Base-by-base conservation (phyloP, 2,329 filamentous ascomycete species). In the Cytospora leucostoma region DNA sequence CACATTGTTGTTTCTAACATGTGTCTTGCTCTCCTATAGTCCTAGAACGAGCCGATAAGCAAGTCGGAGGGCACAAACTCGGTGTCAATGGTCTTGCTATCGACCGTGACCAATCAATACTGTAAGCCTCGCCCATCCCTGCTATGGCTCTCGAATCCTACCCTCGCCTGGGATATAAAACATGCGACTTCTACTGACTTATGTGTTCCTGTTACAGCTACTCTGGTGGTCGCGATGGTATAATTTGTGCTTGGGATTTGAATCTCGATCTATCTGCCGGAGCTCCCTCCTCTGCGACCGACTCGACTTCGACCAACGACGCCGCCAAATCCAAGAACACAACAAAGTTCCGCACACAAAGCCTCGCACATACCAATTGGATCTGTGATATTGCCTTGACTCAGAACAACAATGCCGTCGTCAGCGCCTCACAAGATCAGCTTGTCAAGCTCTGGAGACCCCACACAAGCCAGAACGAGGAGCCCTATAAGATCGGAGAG, bases 81-180 rank as follows among this genome's bases (percentile, higher is more conserved):
- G 95, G 95, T 68, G 92, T 99, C 70, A 97, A 98, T 82, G 93
- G 94, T 67, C 86, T 99, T 66, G 92, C 92, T 59, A 88, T 97
- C 68, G 95, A 98, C 77, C 81, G 84, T 66, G 83, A 89, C 69
- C 91, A 90, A 75, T 91, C 89, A 62, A 93, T 97, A 66, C 84
- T 99, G 93, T 97, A 82, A 82, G 90, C 73, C 66, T 57, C 65
- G 35, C 17, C 8, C 17, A 33, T 55, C 13, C 27, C 21, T 3
- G 37, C n/a, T 37, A 49, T n/a, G 1, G 7, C 47, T 7, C 21
- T 37, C 51, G 19, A 11, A 17, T 19, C 17, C 40, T 27, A 6
- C 59, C 61, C 56, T 62, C 52, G 50, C 52, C 56, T 55, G n/a
- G 7, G 53, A 11, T 44, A 35, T 54, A 52, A 5, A 35, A 33